Evolutionary conservation across 768 basidiomycete species (phyloP).

Genomic region (Cystobasidium ongulense): DNA sequence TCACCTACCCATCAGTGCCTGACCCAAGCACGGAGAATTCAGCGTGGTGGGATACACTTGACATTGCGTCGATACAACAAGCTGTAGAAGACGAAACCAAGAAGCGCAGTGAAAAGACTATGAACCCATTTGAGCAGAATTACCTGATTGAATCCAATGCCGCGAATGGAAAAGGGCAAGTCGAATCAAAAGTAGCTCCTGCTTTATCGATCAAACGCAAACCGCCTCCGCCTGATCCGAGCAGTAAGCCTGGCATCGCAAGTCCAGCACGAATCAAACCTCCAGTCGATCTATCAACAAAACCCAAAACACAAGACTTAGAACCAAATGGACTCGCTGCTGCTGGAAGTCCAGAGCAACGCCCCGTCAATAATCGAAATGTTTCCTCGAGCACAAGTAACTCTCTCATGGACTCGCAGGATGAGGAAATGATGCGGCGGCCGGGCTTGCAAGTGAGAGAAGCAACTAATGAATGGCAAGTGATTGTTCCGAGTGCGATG

Average conservation of each 20-base stretch:
- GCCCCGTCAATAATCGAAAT: neutral
- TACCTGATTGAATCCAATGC: neutral
- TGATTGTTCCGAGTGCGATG: neutral
- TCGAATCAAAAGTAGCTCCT: neutral
- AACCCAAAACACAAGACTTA: neutral
- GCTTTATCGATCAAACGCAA: slow-evolving; percentile 9
- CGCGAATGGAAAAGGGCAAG: neutral
- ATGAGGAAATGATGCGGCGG: neutral
- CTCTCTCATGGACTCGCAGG: slow-evolving; percentile 9
- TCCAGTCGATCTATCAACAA: neutral
- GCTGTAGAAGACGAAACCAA: neutral
- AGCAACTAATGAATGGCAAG: slow-evolving; percentile 28
- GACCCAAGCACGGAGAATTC: slow-evolving; percentile 10
- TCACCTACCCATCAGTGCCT: slow-evolving; percentile 4
- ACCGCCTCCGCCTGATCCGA: slow-evolving; percentile 14
- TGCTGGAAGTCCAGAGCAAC: neutral
- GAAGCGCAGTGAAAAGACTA: neutral
- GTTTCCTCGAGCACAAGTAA: neutral
- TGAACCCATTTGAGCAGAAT: neutral
- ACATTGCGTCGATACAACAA: neutral
- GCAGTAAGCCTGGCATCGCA: neutral
- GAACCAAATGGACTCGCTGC: neutral
- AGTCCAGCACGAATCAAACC: neutral
- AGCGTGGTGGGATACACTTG: slow-evolving; percentile 17
- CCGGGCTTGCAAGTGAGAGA: slow-evolving; percentile 1